These are phyloP conservation scores for Phaeosphaeria sp. DNA, from an alignment of 2,329 filamentous ascomycete genomes.

Conservation along the genomic window DNA sequence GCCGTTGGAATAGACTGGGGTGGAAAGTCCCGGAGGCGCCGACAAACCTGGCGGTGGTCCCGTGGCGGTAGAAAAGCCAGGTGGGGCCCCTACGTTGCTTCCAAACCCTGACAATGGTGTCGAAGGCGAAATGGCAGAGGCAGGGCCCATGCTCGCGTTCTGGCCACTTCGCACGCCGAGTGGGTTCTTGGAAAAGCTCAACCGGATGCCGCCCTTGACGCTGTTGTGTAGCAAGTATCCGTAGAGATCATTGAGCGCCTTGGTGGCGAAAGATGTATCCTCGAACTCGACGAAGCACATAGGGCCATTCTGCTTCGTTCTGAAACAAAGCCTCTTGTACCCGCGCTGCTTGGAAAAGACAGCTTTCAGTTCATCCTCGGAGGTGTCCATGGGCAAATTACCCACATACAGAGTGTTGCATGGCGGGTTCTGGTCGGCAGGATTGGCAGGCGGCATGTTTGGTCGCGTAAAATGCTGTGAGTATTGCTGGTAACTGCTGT, in stretches of 20 bases:
- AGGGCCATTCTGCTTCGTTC: conserved; percentile 91
- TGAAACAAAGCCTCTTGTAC: conserved; percentile 93
- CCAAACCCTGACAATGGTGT: conserved; percentile 65
- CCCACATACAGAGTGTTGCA: conserved; percentile 98
- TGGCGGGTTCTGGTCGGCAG: conserved; percentile 93
- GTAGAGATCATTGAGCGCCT: conserved; percentile 87
- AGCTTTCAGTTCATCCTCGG: conserved; percentile 92
- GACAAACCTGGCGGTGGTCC: conserved; percentile 83
- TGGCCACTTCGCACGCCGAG: conserved; percentile 87
- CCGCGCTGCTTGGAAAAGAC: conserved; percentile 93
- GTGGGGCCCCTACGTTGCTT: conserved; percentile 59
- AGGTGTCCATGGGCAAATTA: conserved; percentile 91
- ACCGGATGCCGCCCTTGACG: conserved; percentile 89
- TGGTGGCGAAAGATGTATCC: conserved; percentile 89
- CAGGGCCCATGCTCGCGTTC: conserved; percentile 59
- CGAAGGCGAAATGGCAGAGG: conserved; percentile 59
- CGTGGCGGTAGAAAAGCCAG: conserved; percentile 70
- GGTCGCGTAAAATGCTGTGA: conserved; percentile 66
- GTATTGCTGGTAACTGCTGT: conserved; percentile 62
- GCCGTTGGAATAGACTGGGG: conserved; percentile 38
- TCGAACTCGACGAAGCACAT: conserved; percentile 99
- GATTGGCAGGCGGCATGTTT: conserved; percentile 86
- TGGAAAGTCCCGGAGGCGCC: conserved; percentile 73
- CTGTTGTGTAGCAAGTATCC: conserved; percentile 88
- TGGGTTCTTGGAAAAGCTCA: conserved; percentile 98